phyloP scores from a whole-genome alignment of 2,329 filamentous ascomycete genomes.

The Colletotrichum eleusines region DNA sequence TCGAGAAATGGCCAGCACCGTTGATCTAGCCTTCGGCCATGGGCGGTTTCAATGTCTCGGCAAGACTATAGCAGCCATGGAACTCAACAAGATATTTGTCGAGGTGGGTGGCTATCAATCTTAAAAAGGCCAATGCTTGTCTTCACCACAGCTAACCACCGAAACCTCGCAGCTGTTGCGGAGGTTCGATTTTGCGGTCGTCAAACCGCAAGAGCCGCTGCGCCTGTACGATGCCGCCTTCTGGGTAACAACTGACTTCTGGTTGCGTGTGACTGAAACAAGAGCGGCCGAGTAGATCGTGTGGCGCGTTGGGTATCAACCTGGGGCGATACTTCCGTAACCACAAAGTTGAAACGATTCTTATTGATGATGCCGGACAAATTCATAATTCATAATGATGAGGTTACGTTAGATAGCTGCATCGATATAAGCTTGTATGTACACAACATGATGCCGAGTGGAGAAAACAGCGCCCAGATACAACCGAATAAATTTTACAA shows the following conservation, averaged over 20 bases:
- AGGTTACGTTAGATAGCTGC: too few species aligned
- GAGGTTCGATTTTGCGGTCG: constrained; percentile 43
- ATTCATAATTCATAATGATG: too few species aligned
- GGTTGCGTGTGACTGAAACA: constrained; percentile 40
- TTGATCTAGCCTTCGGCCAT: constrained; percentile 58
- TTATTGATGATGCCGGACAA: too few species aligned
- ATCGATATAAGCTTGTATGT: too few species aligned
- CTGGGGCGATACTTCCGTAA: too few species aligned
- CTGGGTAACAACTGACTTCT: constrained; percentile 44
- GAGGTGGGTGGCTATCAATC: constrained; percentile 50
- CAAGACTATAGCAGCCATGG: constrained; percentile 57
- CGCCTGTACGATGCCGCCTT: constrained; percentile 42
- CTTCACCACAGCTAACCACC: neutral
- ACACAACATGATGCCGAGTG: too few species aligned
- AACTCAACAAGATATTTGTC: constrained; percentile 58
- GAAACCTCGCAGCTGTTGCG: constrained; percentile 46
- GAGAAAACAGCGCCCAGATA: too few species aligned
- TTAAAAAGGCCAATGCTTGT: neutral
- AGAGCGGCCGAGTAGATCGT: neutral
- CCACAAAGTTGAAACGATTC: too few species aligned
- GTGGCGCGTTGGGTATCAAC: neutral
- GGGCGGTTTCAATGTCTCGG: constrained; percentile 60
- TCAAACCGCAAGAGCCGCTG: constrained; percentile 42
- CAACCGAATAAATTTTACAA: too few species aligned
- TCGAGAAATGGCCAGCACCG: constrained; percentile 51